Base-by-base conservation (phyloP, 257 asterid species). In the Osmanthus fragrans region DNA sequence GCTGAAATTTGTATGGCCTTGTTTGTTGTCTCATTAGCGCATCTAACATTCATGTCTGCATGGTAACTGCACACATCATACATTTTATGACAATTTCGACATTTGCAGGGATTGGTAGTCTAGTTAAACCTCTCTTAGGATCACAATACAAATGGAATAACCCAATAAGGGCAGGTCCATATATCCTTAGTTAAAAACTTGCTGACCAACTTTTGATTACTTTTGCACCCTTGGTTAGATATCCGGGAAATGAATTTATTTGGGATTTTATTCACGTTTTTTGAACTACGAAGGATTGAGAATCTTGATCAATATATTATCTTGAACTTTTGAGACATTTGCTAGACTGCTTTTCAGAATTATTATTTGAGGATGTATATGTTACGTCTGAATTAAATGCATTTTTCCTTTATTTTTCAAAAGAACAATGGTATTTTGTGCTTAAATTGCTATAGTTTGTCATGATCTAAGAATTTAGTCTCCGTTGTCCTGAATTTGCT, bases 401-500 rank as follows among this genome's bases (percentile, higher is more conserved):
- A 23, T 23, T 23, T 63, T 25, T 12, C 34, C 33, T 1, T 23
- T 10, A 25, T 23, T 63, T 11, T 63, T 63, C 11, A 27, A 5
- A n/a, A 13, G 77, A 56, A 32, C 65, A 12, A 34, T n/a, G 18
- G n/a, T 3, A 34, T 73, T 36, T 56, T 30, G 29, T n/a, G n/a
- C 54, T 33, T 73, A 19, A 9, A 23, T 21, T 73, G 65, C 70
- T 32, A 7, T 25, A n/a, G 30, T 74, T 36, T 34, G 72, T 36
- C 56, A 45, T 60, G 39, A 10, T 4, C 27, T 7, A 18, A 34
- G 37, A 13, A 18, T 15, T 51, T 4, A 21, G 18, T 49, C 51
- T 29, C 37, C 75, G 0, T 58, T 64, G 54, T 64, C 66, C 21
- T 65, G 33, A 76, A 78, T n/a, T 42, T 73, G 70, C 74, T 30